Evolutionary conservation across 1,284 basidiomycete genomes (phyloP).

Genomic region (Grifola frondosa): DNA sequence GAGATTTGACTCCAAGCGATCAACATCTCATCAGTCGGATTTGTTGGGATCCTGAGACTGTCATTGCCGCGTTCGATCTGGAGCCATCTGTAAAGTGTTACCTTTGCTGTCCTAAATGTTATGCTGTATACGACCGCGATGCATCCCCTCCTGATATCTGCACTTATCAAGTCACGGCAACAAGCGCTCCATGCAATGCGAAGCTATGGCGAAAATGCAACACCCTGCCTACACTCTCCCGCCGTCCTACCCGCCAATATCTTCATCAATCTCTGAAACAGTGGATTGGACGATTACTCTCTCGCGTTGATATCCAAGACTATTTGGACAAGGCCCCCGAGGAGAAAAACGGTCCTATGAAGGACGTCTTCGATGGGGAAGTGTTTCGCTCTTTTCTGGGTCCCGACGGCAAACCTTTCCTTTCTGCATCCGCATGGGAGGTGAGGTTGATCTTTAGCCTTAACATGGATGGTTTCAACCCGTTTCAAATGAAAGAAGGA

Average conservation of each 20-base stretch:
- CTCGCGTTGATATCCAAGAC: constrained; percentile 14
- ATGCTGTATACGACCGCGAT: constrained; percentile 3
- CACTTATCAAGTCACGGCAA: neutral
- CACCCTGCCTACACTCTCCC: neutral
- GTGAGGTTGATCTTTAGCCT: constrained; percentile 8
- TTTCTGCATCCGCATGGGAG: constrained; percentile 1
- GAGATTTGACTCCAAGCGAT: neutral
- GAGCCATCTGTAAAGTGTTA: constrained; percentile 7
- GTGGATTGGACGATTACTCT: constrained; percentile 18
- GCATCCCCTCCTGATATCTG: neutral
- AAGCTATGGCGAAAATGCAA: neutral
- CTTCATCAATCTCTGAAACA: constrained; percentile 17
- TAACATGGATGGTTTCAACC: constrained; percentile 25
- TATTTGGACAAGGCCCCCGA: constrained; percentile 8
- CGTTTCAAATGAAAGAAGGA: constrained; percentile 13
- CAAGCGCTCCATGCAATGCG: constrained; percentile 5
- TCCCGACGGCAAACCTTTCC: constrained; percentile 16
- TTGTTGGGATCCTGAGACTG: too few species aligned
- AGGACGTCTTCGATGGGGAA: constrained; percentile 21
- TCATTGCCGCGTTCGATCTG: constrained; percentile 9
- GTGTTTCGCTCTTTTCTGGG: too few species aligned
- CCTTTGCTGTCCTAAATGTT: constrained; percentile 14
- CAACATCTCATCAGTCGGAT: neutral
- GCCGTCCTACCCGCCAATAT: constrained; percentile 9
- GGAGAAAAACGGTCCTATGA: too few species aligned